Conservation (phyloP, 225 moss, liverwort and hornwort genomes). For the Physcomitrellopsis africana region DNA sequence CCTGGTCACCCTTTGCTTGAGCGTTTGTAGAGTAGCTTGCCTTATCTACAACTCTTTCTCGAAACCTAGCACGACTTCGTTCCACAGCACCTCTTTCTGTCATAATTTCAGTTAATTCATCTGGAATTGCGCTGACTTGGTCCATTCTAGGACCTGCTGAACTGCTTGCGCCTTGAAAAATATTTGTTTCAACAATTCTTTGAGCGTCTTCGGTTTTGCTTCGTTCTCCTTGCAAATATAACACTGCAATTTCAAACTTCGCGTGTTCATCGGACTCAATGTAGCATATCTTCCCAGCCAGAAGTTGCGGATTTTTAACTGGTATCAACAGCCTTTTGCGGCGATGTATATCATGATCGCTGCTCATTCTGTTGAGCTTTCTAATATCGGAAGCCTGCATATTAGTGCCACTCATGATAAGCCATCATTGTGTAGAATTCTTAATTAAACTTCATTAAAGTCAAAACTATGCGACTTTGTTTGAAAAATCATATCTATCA, state of each 20-base stretch:
- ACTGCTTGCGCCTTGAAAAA: slow-evolving; percentile 24
- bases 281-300: slow-evolving; percentile 51
- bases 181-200: slow-evolving; percentile 1
- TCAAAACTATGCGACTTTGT: background rate
- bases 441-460: background rate
- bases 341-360: slow-evolving; percentile 57
- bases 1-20: slow-evolving; percentile 35
- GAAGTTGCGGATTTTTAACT: slow-evolving; percentile 33
- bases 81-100: slow-evolving; percentile 27
- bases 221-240: slow-evolving; percentile 44
- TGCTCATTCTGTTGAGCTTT: slow-evolving; percentile 48
- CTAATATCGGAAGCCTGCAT: slow-evolving; percentile 54
- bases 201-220: slow-evolving; percentile 27
- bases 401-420: slow-evolving; percentile 27
- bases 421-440: background rate
- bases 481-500: slow-evolving; percentile 7
- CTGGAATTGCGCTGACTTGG: slow-evolving; percentile 8
- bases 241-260: slow-evolving; percentile 48
- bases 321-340: slow-evolving; percentile 60
- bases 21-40: slow-evolving; percentile 23
- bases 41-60: slow-evolving; percentile 24
- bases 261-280: slow-evolving; percentile 57
- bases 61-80: slow-evolving; percentile 26
- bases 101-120: slow-evolving; percentile 2
- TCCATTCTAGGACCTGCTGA: slow-evolving; percentile 12